Conservation (phyloP, 2,329 filamentous ascomycete species). For the Bipolaris cookei region DNA sequence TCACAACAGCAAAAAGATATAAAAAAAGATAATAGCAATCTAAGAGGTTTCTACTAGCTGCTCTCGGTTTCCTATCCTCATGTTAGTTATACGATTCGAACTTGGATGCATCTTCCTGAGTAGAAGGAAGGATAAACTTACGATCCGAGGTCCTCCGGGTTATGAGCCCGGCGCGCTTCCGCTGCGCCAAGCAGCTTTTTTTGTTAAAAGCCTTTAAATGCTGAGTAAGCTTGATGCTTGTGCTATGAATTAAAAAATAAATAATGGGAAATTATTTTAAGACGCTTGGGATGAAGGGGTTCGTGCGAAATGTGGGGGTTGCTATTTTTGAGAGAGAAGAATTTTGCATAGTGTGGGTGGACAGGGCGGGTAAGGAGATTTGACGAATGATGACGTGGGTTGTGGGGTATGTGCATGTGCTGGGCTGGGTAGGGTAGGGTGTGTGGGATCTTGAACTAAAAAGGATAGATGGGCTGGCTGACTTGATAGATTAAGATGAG, state of each 20-base stretch:
- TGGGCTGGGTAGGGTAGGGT: no score
- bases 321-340: not conserved
- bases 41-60: not conserved
- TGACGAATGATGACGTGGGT: not conserved
- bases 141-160: constrained; percentile 43
- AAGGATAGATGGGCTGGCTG: no score
- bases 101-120: not conserved
- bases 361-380: no score
- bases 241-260: no score
- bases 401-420: no score
- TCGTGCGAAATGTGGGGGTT: not conserved
- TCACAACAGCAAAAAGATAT: not conserved
- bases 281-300: no score
- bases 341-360: not conserved
- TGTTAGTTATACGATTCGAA: not conserved
- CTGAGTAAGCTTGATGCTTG: no score
- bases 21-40: not conserved
- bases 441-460: not conserved
- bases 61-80: not conserved
- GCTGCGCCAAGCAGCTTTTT: constrained; percentile 42
- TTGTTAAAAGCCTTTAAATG: no score
- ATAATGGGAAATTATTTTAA: no score
- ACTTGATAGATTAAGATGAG: no score
- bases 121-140: constrained; percentile 6
- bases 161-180: constrained; percentile 48